These are phyloP conservation scores for Fusarium temperatum DNA, from an alignment of 2,329 filamentous ascomycete species.

Conservation along the genomic window DNA sequence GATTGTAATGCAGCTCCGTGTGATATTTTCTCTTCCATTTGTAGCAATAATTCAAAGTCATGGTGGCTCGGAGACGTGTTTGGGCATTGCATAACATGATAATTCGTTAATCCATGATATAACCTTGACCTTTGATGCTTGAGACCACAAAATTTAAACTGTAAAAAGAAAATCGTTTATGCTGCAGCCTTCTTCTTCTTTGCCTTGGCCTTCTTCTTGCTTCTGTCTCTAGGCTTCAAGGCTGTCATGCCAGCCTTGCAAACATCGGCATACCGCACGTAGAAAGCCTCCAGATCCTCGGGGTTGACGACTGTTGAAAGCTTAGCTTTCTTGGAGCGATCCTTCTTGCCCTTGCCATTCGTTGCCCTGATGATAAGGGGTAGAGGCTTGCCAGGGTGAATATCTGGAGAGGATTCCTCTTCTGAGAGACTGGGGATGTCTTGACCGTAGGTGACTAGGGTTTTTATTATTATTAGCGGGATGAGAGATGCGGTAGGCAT, in stretches of 20 bases:
- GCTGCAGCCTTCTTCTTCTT: constrained; percentile 68
- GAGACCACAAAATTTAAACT: neutral
- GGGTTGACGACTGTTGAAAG: constrained; percentile 84
- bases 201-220: constrained; percentile 83
- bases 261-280: constrained; percentile 83
- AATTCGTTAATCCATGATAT: constrained; percentile 32
- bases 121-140: neutral
- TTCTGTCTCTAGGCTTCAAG: constrained; percentile 92
- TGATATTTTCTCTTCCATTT: neutral
- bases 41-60: neutral
- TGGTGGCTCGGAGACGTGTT: constrained; percentile 6
- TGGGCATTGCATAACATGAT: constrained; percentile 15
- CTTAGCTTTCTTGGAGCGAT: constrained; percentile 71
- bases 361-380: constrained; percentile 85
- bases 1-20: neutral
- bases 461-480: constrained; percentile 5
- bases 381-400: constrained; percentile 65
- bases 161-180: constrained; percentile 7
- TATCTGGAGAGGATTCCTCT: constrained; percentile 67
- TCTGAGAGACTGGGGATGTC: constrained; percentile 54
- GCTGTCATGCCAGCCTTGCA: constrained; percentile 90
- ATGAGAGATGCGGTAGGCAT: neutral
- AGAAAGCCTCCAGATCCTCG: constrained; percentile 82
- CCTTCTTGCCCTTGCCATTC: constrained; percentile 75
- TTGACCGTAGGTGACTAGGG: constrained; percentile 55